Base-by-base conservation (phyloP, 257 asterid species). In the Solanum pimpinellifolium region DNA sequence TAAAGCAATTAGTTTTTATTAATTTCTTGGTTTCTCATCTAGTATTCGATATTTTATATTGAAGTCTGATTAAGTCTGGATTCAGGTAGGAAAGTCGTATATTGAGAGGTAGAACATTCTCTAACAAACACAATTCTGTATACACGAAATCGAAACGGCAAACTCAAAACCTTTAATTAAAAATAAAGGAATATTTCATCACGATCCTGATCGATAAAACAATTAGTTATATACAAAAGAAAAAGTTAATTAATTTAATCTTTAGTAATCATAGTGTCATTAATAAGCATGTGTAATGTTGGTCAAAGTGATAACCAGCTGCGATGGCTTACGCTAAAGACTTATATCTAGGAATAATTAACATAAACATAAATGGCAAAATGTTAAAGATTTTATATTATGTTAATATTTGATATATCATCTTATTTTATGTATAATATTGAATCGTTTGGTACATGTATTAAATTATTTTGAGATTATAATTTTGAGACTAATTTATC, bases 201-300 rank as follows among this genome's bases (percentile, higher is more conserved):
- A 56, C 0, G 2, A 56, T 0, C 2, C n/a, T 18, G n/a, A 0
- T 18, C 0, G 1, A 52, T 18, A 52, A 18, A 52, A 52, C 0
- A 68, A 5, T 7, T 6, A 68, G 37, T 29, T 29, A 29, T 27
- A 44, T 77, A 18, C 9, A 77, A 14, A 27, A 4, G 25, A 75
- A 23, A 23, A 39, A 23, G 23, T 12, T 41, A 78, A 46, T 78
- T 78, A 44, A 78, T 46, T 29, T 78, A 44, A 15, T 15, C 3
- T 78, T 16, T 78, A 78, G 85, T 85, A 74, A 84, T 85, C 88
- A 68, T 35, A 68, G 83, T 84, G 44, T 60, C 74, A 85, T 42
- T 84, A 33, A 29, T 88, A 74, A n/a, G 66, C 88, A 88, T 80
- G 87, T 85, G 83, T 56, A 33, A 73, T 88, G 90, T 60, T 82